A percentile compares a stretch with the other conserved stretches of the same genome.
Conservation (phyloP, 768 basidiomycete species). For the Gloeostereum incarnatum region DNA sequence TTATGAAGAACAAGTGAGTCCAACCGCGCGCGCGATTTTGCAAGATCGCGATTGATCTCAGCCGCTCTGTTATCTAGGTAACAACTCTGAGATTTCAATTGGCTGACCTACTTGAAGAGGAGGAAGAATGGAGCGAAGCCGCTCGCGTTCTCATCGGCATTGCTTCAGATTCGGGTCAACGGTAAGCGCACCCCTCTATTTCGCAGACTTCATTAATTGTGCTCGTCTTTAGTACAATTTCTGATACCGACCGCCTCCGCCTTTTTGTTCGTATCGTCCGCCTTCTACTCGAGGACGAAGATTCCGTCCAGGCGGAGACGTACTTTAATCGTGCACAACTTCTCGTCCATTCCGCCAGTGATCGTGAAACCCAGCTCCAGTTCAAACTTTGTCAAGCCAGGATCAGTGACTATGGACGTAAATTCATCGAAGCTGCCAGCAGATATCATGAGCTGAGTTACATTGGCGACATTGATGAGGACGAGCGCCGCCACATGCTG, state of each 20-base stretch:
- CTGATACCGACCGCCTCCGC: slow-evolving; percentile 81
- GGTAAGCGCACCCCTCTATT: slow-evolving; percentile 35
- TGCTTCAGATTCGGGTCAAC: slow-evolving; percentile 80
- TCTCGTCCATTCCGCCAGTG: slow-evolving; percentile 69
- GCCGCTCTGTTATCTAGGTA: slow-evolving; percentile 37
- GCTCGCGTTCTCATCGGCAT: slow-evolving; percentile 90
- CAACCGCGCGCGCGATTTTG: not conserved
- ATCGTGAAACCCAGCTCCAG: slow-evolving; percentile 72
- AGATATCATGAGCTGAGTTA: slow-evolving; percentile 94
- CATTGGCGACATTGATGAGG: slow-evolving; percentile 86
- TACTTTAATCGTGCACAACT: slow-evolving; percentile 96
- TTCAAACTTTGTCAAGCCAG: slow-evolving; percentile 94
- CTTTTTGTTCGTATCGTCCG: slow-evolving; percentile 94
- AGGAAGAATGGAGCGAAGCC: slow-evolving; percentile 92
- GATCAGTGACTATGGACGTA: slow-evolving; percentile 85
- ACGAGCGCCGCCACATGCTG: slow-evolving; percentile 87
- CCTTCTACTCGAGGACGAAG: slow-evolving; percentile 90
- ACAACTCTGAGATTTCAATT: slow-evolving; percentile 79
- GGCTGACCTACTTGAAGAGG: slow-evolving; percentile 80
- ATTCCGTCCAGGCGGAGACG: slow-evolving; percentile 95
- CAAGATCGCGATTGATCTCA: slow-evolving; percentile 3
- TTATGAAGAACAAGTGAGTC: slow-evolving; percentile 88
- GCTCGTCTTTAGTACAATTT: slow-evolving; percentile 42
- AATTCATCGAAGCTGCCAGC: slow-evolving; percentile 90
- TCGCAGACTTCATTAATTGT: slow-evolving; percentile 6